Base-by-base conservation (phyloP, 108 stramenopile genomes). In the Mayamaea pseudoterrestris region DNA sequence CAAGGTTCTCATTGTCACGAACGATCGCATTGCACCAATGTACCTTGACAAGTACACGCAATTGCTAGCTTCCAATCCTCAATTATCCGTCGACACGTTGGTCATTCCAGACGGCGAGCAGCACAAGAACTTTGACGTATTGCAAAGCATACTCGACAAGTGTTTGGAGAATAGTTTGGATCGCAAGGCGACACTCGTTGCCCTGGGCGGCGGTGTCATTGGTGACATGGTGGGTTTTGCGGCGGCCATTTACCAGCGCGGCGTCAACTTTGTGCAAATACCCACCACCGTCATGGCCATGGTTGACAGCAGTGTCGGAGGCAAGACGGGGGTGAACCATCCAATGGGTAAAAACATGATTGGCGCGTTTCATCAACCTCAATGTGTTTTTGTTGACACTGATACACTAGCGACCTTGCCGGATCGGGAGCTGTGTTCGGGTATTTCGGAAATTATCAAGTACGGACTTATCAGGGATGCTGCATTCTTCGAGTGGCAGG, bases 251-350 rank as follows among this genome's bases (percentile, higher is more conserved):
- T 96, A 93, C 69, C 91, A 91, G 59, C 74, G 98, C 25, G 98
- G 98, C 23, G 83, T 99, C 49, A 81, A 93, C 41, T 95, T 99
- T 58, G 71, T 97, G 50, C 95, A 97, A 56, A 73, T 89, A 5
- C 98, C 98, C 35, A 99, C 98, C 21, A 97, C 98, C 13, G 84
- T 99, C 58, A 96, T 99, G 93, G 98, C 98, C 29, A 96, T 97
- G 95, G 96, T 96, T 7, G 98, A 99, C 73, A 76, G 76, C 17
- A 80, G 83, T 35, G 94, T 98, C 22, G 98, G 98, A 23, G 98
- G 98, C 35, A 98, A 98, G 72, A 98, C 98, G 0, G 95, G 87
- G 25, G 94, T 99, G 58, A 96, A 99, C 55, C 94, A 93, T 57
- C 78, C 93, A 18, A 64, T 77, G 24, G 98, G 95, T 41, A 99